These are phyloP conservation scores for Nitzschia palea DNA, from an alignment of 108 stramenopile genomes.

Conservation along the genomic window DNA sequence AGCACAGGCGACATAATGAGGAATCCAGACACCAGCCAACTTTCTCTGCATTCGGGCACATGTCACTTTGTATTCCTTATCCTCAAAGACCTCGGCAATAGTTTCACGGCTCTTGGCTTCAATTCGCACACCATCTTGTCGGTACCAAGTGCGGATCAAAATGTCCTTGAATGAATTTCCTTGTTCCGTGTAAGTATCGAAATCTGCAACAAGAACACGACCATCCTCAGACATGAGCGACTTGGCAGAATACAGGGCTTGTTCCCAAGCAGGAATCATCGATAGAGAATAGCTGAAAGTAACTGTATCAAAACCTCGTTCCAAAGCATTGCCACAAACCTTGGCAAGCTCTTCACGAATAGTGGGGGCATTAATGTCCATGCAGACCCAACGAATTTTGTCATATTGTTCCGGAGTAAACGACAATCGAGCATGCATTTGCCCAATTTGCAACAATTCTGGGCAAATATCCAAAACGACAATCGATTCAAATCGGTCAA, in stretches of 20 bases:
- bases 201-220: constrained; percentile 57
- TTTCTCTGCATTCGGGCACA: constrained; percentile 50
- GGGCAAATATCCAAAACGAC: constrained; percentile 63
- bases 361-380: constrained; percentile 51
- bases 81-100: constrained; percentile 40
- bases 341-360: constrained; percentile 38
- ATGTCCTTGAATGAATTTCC: constrained; percentile 49
- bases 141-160: constrained; percentile 55
- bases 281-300: constrained; percentile 53
- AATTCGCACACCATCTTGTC: constrained; percentile 60
- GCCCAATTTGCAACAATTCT: constrained; percentile 50
- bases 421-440: constrained; percentile 36
- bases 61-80: constrained; percentile 32
- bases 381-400: constrained; percentile 49
- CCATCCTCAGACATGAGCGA: constrained; percentile 52
- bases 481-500: constrained; percentile 48
- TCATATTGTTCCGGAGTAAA: constrained; percentile 49
- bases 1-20: constrained; percentile 48
- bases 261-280: constrained; percentile 61
- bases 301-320: constrained; percentile 58
- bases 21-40: constrained; percentile 47
- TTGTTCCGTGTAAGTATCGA: constrained; percentile 53
- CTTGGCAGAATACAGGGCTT: constrained; percentile 47
- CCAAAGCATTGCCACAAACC: constrained; percentile 20
- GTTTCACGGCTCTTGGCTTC: constrained; percentile 47